Base-by-base conservation (phyloP, 441 rosid genomes). In the Bocquillonia castaneifolia region DNA sequence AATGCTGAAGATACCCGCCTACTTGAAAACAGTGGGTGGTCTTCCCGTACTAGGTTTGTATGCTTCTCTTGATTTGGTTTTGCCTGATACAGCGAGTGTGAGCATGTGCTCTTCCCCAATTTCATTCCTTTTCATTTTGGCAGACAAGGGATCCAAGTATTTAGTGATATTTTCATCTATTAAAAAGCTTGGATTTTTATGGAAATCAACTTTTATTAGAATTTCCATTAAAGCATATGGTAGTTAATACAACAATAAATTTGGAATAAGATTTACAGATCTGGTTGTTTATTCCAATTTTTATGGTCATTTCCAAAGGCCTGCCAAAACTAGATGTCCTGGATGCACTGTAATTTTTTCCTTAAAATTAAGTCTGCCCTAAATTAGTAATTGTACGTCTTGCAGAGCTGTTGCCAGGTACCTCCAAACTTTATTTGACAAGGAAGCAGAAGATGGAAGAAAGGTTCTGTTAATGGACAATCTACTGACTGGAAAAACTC, bases 11-110 rank as follows among this genome's bases (percentile, higher is more conserved):
- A 88, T 32, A 63, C 86, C 67, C 80, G 72, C 69, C 83, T 92
- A 77, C 84, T 88, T 52, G 99, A 92, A 69, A 95, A 92, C 68
- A 91, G 83, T 78, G 96, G 99, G 36, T 95, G 99, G 99, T 92
- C 98, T 78, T 88, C 97, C 61, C 98, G 98, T 66, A 90, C 99
- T 60, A 95, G 97, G 99, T 95, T 45, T 66, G 78, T 71, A 20
- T 56, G 37, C 44, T 32, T 58, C 32, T 22, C 23, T n/a, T 42
- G 67, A 44, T 44, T 57, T 22, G 32, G 66, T 45, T 68, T 67
- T 56, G 13, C 60, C 22, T 36, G 31, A 55, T 37, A 57, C 23
- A 47, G n/a, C 52, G 13, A 26, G 10, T 42, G 37, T 40, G 53
- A 54, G 62, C 52, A 39, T 66, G 50, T 23, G 36, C 15, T 32